Evolutionary conservation across 1,284 basidiomycete genomes (phyloP), one percentile per base, ranked within the genome.

Genomic region (Boletus sp.): DNA sequence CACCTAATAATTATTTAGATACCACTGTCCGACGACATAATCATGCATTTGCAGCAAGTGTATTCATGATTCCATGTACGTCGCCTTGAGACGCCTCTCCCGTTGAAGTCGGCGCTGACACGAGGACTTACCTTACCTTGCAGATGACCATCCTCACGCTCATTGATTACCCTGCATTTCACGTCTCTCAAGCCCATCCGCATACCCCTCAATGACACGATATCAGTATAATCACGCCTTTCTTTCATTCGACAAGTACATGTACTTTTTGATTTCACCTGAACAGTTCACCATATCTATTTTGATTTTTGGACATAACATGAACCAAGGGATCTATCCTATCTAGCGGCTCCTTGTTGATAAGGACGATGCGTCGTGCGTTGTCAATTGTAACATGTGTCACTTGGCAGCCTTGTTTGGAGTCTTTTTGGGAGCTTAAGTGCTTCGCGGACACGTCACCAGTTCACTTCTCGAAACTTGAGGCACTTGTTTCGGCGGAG

Each of bases 131-230:
- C n/a, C n/a, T n/a, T 10, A 7, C 32, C 17, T 32, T 17, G 41
- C 44, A 68, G 59, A 65, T 55, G 66, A 32, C 50, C 59, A 59
- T 49, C 53, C 25, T 50, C 50, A 64, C 61, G 57, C 34, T 64
- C 53, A 63, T 60, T 56, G 39, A 54, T 48, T 32, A 40, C 50
- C 57, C 44, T 19, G 53, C 63, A 66, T 54, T 33, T 52, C 58
- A 53, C 54, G 34, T 50, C 49, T 54, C 44, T 48, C 51, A 50
- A 35, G 46, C 38, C 39, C 43, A 52, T 46, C 41, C 49, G 37
- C 49, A 68, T 64, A 67, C 60, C 61, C 53, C 50, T 30, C 63
- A 67, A 62, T 44, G 49, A 34, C 53, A 56, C 43, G 48, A 65
- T 53, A 60, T 54, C 50, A 55, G 17, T 52, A 56, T 64, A 62